Percentiles rank a stretch among this genome's conserved stretches.
phyloP scores from a whole-genome alignment of 75 land plant genomes.

The Larix kaempferi region DNA sequence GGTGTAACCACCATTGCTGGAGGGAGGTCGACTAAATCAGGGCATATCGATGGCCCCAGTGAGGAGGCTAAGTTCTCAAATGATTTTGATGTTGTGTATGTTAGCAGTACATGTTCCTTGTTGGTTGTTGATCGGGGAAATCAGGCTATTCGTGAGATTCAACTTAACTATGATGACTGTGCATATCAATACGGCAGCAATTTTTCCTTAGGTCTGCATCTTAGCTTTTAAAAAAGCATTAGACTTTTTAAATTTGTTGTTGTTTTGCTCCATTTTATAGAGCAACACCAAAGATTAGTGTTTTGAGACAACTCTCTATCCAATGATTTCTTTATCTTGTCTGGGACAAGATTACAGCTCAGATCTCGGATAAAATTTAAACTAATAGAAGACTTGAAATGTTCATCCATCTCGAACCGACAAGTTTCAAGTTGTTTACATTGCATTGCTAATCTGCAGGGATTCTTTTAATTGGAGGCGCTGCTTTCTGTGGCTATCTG shows the following conservation, averaged over 20 bases:
- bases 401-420: background rate
- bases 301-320: background rate
- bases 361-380: background rate
- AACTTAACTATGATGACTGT: slow-evolving; percentile 72
- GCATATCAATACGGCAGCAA: slow-evolving; percentile 64
- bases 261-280: background rate
- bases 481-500: slow-evolving; percentile 48
- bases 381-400: background rate
- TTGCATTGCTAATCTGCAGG: slow-evolving; percentile 5
- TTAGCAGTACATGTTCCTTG: slow-evolving; percentile 76
- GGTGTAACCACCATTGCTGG: slow-evolving; percentile 93
- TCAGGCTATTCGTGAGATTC: slow-evolving; percentile 76
- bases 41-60: slow-evolving; percentile 82
- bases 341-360: background rate
- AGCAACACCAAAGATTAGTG: background rate
- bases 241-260: background rate
- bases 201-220: slow-evolving; percentile 49
- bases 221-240: background rate
- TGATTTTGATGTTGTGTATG: slow-evolving; percentile 81
- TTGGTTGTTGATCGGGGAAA: slow-evolving; percentile 81
- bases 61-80: slow-evolving; percentile 78
- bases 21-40: slow-evolving; percentile 58
- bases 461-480: slow-evolving; percentile 28
- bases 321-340: too few species aligned
- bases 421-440: background rate